Conservation (phyloP, 2,329 filamentous ascomycete species). For the Pezicula rhizophila region DNA sequence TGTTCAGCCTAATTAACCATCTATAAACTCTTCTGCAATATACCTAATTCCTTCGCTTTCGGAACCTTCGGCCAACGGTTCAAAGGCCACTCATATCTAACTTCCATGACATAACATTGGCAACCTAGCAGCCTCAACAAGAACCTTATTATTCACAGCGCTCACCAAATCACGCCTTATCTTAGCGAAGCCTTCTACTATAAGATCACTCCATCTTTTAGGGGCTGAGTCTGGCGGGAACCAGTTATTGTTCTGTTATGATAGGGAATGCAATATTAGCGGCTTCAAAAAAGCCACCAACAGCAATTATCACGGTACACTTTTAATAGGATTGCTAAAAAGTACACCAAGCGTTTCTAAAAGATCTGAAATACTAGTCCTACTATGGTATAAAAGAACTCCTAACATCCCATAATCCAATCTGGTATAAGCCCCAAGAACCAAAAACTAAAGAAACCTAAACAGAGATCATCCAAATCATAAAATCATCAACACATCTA, state of each 20-base stretch:
- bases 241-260: constrained; percentile 30
- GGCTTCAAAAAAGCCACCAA: constrained; percentile 28
- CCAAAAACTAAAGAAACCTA: too few relatives aligned
- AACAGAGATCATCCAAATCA: too few relatives aligned
- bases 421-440: too few relatives aligned
- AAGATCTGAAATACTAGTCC: too few relatives aligned
- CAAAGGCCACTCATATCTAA: constrained; percentile 40
- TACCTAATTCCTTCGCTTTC: constrained; percentile 17
- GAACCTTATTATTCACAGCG: constrained; percentile 17
- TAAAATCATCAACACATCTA: too few relatives aligned
- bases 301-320: too few relatives aligned
- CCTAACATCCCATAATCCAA: too few relatives aligned
- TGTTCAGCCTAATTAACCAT: background rate
- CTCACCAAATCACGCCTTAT: constrained; percentile 27
- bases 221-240: constrained; percentile 8
- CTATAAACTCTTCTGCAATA: background rate
- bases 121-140: constrained; percentile 15
- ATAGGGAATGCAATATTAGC: constrained; percentile 23
- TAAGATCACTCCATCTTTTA: constrained; percentile 13
- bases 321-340: too few relatives aligned
- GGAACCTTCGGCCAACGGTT: constrained; percentile 45
- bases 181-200: constrained; percentile 26
- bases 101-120: constrained; percentile 28
- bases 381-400: too few relatives aligned
- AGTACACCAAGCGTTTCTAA: too few relatives aligned